Evolutionary conservation across 2,329 filamentous ascomycete species (phyloP).

Genomic region (Colletotrichum cordylinicola): DNA sequence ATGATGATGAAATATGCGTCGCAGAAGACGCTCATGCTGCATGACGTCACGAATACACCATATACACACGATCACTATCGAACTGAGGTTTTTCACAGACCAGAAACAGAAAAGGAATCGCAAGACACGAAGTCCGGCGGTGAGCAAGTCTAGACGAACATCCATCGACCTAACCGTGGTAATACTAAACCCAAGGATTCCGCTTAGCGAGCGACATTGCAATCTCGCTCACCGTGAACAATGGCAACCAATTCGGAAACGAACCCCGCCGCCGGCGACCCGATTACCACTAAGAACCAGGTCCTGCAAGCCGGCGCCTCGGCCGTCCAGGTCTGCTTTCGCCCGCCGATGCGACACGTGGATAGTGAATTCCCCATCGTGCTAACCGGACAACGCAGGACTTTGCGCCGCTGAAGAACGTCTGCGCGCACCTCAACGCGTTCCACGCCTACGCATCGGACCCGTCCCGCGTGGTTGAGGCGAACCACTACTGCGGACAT

Average conservation of each 20-base stretch:
- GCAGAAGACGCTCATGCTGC: neutral
- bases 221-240: neutral
- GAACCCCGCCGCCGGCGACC: conserved; percentile 44
- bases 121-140: neutral
- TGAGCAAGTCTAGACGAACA: neutral
- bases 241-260: conserved; percentile 18
- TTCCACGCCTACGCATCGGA: conserved; percentile 85
- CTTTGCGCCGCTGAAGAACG: conserved; percentile 73
- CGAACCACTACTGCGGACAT: conserved; percentile 87
- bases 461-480: conserved; percentile 71
- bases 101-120: neutral
- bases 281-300: conserved; percentile 60
- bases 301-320: conserved; percentile 67
- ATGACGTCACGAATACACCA: conserved; percentile 9
- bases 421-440: conserved; percentile 87
- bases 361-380: neutral
- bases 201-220: neutral
- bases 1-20: conserved; percentile 13
- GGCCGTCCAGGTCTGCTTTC: conserved; percentile 54
- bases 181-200: neutral
- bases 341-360: neutral
- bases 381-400: conserved; percentile 44
- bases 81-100: neutral
- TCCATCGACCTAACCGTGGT: neutral
- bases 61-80: neutral